Base-by-base conservation (phyloP, 768 basidiomycete genomes). In the Trichaptum fuscoviolaceum region DNA sequence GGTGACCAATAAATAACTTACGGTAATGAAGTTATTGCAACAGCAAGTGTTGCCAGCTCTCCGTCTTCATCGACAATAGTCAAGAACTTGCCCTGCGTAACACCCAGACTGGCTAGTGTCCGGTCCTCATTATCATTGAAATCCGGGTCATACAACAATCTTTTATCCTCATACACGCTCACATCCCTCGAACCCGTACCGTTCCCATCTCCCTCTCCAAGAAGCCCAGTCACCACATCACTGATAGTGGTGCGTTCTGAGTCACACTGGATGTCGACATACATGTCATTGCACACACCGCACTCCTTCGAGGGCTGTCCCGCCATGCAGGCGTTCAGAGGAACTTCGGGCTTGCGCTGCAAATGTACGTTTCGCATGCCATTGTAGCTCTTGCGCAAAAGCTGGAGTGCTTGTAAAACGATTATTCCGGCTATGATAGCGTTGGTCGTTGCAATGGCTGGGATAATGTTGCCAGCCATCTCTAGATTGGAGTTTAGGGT, bases 381-480 rank as follows among this genome's bases (percentile, higher is more conserved):
- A 36, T 79, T 72, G 72, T 89, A 85, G 15, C 83, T 85, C 70
- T 83, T 85, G 42, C 87, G 88, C 36, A 99, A 82, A 58, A 97
- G 81, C 66, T 95, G 90, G 24, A 98, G 79, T 0, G 95, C 92
- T 75, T 98, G 96, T 59, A 98, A 83, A 25, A 99, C 95, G 73
- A 99, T 95, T 52, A 96, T 81, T 0, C 96, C 97, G 0, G 97
- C 91, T 70, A 99, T 88, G 76, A 99, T 93, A 10, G 97, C 97
- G 75, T 99, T 99, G 25, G 97, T 99, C 3, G 97, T 99, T 5
- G 97, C 97, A 71, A 99, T 99, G 0, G 97, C 97, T 7, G 97
- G 97, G 69, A 99, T 99, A 72, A 99, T 99, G 77, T 99, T 99
- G 10, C 97, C 97, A 0, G 97, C 97, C 93, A 98, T 99, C 77